These are phyloP conservation scores for Malus hybrid DNA, from an alignment of 331 rosid genomes.

Conservation along the genomic window DNA sequence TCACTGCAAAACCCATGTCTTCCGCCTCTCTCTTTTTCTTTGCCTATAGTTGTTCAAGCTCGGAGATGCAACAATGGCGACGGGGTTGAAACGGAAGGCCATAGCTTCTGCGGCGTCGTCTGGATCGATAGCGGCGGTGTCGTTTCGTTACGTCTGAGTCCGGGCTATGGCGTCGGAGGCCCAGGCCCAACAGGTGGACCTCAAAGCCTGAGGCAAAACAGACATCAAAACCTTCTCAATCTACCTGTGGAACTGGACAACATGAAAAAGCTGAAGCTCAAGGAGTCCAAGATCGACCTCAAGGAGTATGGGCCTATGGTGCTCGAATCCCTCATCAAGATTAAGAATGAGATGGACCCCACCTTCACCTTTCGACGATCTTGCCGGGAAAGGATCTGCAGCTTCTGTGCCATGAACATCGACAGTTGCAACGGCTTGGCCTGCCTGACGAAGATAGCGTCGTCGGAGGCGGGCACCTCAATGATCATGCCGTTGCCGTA, in stretches of 20 bases:
- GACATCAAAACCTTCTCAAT: slow-evolving; percentile 61
- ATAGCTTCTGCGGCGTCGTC: slow-evolving; percentile 9
- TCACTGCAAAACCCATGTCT: too few relatives aligned
- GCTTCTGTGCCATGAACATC: slow-evolving; percentile 94
- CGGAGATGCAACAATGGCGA: slow-evolving; percentile 46
- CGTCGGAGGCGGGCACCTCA: slow-evolving; percentile 15
- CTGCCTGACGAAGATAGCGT: slow-evolving; percentile 59
- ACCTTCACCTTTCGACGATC: slow-evolving; percentile 69
- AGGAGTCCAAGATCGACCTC: slow-evolving; percentile 63
- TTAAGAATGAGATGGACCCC: slow-evolving; percentile 84
- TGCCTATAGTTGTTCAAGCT: neutral
- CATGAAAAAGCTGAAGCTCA: slow-evolving; percentile 66
- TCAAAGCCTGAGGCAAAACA: slow-evolving; percentile 20
- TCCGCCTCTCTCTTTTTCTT: neutral
- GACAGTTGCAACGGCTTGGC: slow-evolving; percentile 92
- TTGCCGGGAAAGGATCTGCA: slow-evolving; percentile 90
- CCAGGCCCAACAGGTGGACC: slow-evolving; percentile 42
- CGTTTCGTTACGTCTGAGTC: slow-evolving; percentile 17
- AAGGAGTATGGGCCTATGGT: slow-evolving; percentile 96
- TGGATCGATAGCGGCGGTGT: slow-evolving; percentile 5
- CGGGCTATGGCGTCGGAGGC: slow-evolving; percentile 56
- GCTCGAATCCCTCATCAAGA: slow-evolving; percentile 84
- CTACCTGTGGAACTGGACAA: slow-evolving; percentile 80
- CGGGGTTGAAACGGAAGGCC: slow-evolving; percentile 39
- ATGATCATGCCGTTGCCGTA: slow-evolving; percentile 75